These are phyloP conservation scores for Chytriomyces confervae DNA, from an alignment of 192 early-diverging fungal species.

Conservation along the genomic window DNA sequence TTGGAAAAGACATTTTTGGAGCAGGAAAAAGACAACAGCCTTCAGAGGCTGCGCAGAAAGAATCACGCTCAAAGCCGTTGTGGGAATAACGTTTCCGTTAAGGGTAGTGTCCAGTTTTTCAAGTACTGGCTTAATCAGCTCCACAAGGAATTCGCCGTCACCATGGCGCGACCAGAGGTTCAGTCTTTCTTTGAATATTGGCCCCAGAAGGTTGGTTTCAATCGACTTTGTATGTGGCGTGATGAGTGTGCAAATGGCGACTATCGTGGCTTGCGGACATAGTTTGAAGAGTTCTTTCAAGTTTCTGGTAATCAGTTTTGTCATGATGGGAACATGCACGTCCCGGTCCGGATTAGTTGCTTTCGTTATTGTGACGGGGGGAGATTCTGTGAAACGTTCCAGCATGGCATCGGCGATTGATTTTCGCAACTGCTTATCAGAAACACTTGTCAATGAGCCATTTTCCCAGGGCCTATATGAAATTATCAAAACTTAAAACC, in stretches of 20 bases:
- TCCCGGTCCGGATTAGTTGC: background rate
- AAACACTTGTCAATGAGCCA: background rate
- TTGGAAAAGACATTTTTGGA: too few species aligned
- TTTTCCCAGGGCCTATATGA: background rate
- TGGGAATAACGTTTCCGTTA: too few species aligned
- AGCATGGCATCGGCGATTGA: background rate
- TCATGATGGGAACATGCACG: constrained; percentile 2
- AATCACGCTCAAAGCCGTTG: too few species aligned
- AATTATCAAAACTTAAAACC: background rate
- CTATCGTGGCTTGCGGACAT: background rate
- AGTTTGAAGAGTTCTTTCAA: constrained; percentile 18
- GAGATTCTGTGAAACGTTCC: background rate
- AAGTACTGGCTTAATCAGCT: background rate
- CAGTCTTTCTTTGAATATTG: background rate
- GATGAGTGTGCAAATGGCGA: background rate
- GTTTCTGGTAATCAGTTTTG: constrained; percentile 8
- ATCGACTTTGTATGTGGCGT: background rate
- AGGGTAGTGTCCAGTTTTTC: background rate
- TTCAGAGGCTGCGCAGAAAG: too few species aligned
- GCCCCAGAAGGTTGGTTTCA: background rate
- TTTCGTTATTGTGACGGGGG: background rate
- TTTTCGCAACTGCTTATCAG: background rate
- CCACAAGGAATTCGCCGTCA: background rate
- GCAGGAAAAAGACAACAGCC: too few species aligned
- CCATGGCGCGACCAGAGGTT: constrained; percentile 6